A percentile compares a stretch with the other conserved stretches of the same genome.
phyloP scores from a whole-genome alignment of 306 rosid species.

The Lupinus albus region DNA sequence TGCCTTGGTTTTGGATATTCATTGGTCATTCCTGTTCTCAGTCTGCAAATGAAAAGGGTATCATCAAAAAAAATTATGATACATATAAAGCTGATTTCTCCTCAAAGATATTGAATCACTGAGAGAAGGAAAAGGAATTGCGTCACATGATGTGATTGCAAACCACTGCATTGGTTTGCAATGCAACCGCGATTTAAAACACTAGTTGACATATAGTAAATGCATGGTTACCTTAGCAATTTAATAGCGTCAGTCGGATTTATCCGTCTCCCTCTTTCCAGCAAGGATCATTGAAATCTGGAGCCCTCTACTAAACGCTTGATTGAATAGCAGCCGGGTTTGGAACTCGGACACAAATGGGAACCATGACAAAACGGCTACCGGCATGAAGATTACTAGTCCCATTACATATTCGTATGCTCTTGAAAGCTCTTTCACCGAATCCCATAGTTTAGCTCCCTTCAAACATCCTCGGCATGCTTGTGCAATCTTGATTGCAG shows the following conservation, averaged over 20 bases:
- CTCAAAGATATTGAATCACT: slow-evolving; percentile 19
- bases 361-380: slow-evolving; percentile 86
- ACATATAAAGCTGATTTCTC: slow-evolving; percentile 19
- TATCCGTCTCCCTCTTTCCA: slow-evolving; percentile 63
- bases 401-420: slow-evolving; percentile 93
- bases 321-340: slow-evolving; percentile 89
- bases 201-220: background rate
- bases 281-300: slow-evolving; percentile 93
- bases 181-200: too few relatives aligned
- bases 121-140: slow-evolving; percentile 7
- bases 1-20: slow-evolving; percentile 24
- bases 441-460: slow-evolving; percentile 70
- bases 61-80: slow-evolving; percentile 29
- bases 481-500: slow-evolving; percentile 71
- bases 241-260: slow-evolving; percentile 37
- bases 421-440: slow-evolving; percentile 80
- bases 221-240: slow-evolving; percentile 36
- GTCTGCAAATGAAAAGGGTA: slow-evolving; percentile 20
- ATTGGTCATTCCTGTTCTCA: slow-evolving; percentile 31
- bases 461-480: slow-evolving; percentile 65
- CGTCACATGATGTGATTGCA: too few relatives aligned
- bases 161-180: too few relatives aligned
- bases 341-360: slow-evolving; percentile 91
- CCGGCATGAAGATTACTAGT: slow-evolving; percentile 73
- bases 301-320: slow-evolving; percentile 95